These are phyloP conservation scores for Podochytrium sp. DNA, from an alignment of 192 early-diverging fungal genomes.

Conservation along the genomic window DNA sequence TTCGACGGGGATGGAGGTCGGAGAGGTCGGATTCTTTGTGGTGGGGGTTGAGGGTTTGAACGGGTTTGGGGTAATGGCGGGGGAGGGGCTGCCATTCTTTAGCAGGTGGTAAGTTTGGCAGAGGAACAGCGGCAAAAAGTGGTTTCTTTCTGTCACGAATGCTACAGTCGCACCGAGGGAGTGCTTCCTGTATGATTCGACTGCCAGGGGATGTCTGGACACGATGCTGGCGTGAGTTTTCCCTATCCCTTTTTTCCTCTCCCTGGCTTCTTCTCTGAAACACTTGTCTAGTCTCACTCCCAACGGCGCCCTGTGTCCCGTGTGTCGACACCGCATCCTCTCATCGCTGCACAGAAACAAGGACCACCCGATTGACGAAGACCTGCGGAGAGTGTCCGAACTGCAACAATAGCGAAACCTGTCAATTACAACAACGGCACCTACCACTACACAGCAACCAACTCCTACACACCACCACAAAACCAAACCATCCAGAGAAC, in stretches of 20 bases:
- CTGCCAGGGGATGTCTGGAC: slow-evolving; percentile 5
- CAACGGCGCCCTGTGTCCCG: slow-evolving; percentile 25
- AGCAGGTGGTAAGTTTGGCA: slow-evolving; percentile 31
- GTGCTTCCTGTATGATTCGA: slow-evolving; percentile 16
- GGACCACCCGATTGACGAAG: slow-evolving; percentile 10
- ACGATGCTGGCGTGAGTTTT: slow-evolving; percentile 6
- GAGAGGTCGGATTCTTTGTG: slow-evolving; percentile 70
- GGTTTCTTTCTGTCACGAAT: neutral
- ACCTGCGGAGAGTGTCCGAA: neutral
- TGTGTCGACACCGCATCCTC: slow-evolving; percentile 25
- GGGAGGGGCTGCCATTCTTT: neutral
- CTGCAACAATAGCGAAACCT: neutral
- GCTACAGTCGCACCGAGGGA: neutral
- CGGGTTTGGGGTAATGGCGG: slow-evolving; percentile 31
- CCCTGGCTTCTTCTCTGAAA: neutral
- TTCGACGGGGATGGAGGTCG: slow-evolving; percentile 76
- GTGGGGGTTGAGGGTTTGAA: slow-evolving; percentile 20
- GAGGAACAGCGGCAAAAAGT: slow-evolving; percentile 21
- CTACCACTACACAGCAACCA: neutral
- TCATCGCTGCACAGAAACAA: neutral
- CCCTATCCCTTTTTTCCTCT: neutral
- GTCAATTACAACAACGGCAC: neutral
- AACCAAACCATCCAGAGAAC: neutral
- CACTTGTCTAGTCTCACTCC: neutral
- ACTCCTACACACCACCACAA: neutral